A percentile compares a stretch with the other conserved stretches of the same genome.
phyloP scores from a whole-genome alignment of 2,329 filamentous ascomycete species.

The Penicillium occitanis region DNA sequence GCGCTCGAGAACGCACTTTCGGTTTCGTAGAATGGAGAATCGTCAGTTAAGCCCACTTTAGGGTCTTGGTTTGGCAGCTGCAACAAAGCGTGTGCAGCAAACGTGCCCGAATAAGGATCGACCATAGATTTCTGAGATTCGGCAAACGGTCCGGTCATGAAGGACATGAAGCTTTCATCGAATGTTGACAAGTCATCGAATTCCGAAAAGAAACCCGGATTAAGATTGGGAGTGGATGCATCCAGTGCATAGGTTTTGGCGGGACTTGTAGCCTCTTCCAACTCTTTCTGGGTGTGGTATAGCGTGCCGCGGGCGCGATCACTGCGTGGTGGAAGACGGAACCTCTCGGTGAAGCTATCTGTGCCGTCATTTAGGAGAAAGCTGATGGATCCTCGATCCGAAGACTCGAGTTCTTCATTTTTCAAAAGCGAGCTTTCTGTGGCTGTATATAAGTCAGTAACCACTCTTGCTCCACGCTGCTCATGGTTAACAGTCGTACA shows the following conservation, averaged over 20 bases:
- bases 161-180: constrained; percentile 39
- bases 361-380: constrained; percentile 49
- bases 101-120: constrained; percentile 25
- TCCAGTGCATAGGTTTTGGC: constrained; percentile 26
- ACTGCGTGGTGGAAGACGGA: constrained; percentile 43
- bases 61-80: constrained; percentile 25
- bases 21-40: constrained; percentile 34
- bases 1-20: constrained; percentile 41
- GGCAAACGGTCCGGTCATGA: constrained; percentile 40
- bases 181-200: constrained; percentile 32
- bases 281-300: constrained; percentile 35
- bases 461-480: not conserved
- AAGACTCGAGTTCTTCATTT: constrained; percentile 34
- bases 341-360: constrained; percentile 48
- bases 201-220: constrained; percentile 26
- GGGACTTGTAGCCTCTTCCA: constrained; percentile 27
- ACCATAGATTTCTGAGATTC: constrained; percentile 29
- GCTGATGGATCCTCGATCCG: constrained; percentile 48
- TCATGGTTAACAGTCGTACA: constrained; percentile 21
- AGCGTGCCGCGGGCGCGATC: constrained; percentile 40
- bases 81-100: constrained; percentile 24
- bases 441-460: not conserved
- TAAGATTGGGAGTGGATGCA: constrained; percentile 23
- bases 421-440: constrained; percentile 26
- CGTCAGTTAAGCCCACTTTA: constrained; percentile 24